Percentiles rank a stretch among this genome's conserved stretches.
phyloP scores from a whole-genome alignment of 1,284 basidiomycete genomes.

The Cystodermella granulosa region DNA sequence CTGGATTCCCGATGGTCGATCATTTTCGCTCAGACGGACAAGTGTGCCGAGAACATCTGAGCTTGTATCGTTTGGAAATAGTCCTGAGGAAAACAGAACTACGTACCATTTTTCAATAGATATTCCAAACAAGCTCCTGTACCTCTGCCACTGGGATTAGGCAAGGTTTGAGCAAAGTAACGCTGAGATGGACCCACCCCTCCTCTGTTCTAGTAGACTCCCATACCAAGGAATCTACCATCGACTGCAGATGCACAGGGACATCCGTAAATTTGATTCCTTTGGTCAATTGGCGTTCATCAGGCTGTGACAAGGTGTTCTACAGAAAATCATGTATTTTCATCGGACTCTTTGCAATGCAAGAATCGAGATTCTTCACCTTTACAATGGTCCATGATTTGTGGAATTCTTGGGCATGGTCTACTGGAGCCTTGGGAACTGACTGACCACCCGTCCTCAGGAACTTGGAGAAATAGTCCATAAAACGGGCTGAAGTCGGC shows the following conservation, averaged over 20 bases:
- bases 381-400: conserved; percentile 69
- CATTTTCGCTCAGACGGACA: conserved; percentile 78
- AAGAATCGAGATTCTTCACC: conserved; percentile 40
- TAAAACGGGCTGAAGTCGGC: conserved; percentile 23
- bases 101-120: conserved; percentile 77
- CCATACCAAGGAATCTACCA: conserved; percentile 83
- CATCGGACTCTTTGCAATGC: neutral
- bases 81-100: neutral
- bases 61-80: neutral
- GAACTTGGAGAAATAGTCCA: conserved; percentile 85
- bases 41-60: conserved; percentile 77
- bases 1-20: conserved; percentile 81
- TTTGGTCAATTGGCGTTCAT: conserved; percentile 73
- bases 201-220: conserved; percentile 80
- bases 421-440: conserved; percentile 50
- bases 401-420: conserved; percentile 67
- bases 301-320: conserved; percentile 72
- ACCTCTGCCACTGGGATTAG: conserved; percentile 43
- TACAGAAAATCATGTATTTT: conserved; percentile 27
- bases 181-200: conserved; percentile 54
- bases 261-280: conserved; percentile 83
- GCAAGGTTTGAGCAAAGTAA: neutral
- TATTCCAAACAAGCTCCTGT: conserved; percentile 89
- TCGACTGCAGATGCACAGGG: conserved; percentile 69
- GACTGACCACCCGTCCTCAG: conserved; percentile 52